These are phyloP conservation scores for Tetrapisispora arboricola DNA, from an alignment of 805 yeast species.

Conservation along the genomic window DNA sequence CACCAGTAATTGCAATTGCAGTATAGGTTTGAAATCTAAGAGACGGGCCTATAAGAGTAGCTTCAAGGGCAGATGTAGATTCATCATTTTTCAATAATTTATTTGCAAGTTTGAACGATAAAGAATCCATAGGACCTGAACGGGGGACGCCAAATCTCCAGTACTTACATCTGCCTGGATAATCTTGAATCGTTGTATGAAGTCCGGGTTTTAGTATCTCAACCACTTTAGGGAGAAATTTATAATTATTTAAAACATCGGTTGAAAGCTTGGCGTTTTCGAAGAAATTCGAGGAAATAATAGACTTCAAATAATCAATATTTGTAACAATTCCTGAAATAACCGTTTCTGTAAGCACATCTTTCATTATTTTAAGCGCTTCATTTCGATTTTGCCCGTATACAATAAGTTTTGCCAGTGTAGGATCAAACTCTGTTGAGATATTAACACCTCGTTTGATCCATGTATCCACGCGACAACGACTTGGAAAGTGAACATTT, in stretches of 20 bases:
- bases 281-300: constrained; percentile 79
- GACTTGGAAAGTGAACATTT: constrained; percentile 72
- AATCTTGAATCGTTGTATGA: constrained; percentile 93
- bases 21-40: constrained; percentile 74
- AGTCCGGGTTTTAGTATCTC: constrained; percentile 87
- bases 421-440: constrained; percentile 93
- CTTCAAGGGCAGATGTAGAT: constrained; percentile 81
- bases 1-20: constrained; percentile 81
- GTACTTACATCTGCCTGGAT: constrained; percentile 76
- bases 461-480: constrained; percentile 96
- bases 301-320: constrained; percentile 77
- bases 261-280: constrained; percentile 77
- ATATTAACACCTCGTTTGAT: constrained; percentile 76
- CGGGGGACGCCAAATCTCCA: constrained; percentile 85
- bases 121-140: constrained; percentile 96
- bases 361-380: constrained; percentile 64
- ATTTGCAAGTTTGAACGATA: constrained; percentile 82
- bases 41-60: constrained; percentile 81
- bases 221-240: constrained; percentile 72
- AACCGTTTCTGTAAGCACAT: constrained; percentile 77
- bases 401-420: constrained; percentile 91
- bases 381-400: constrained; percentile 85
- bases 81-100: constrained; percentile 79
- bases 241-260: constrained; percentile 72
- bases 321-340: constrained; percentile 85